Conservation (phyloP, 1,139 yeast genomes). For the Meyerozyma smithsonii region DNA sequence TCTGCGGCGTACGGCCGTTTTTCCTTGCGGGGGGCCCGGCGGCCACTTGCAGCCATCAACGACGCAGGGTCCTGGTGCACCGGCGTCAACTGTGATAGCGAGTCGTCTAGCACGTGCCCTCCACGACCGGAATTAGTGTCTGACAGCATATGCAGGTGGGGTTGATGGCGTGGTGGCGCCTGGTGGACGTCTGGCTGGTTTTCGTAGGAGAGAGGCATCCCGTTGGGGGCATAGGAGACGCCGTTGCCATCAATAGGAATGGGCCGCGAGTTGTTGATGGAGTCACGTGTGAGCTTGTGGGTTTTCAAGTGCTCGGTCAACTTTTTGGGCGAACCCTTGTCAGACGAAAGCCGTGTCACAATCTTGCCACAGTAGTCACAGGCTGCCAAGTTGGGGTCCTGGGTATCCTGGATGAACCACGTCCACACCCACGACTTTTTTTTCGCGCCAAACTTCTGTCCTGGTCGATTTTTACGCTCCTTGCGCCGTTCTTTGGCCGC, state of each 20-base stretch:
- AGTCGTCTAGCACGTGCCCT: neutral
- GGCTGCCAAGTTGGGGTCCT: constrained; percentile 46
- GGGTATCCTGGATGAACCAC: constrained; percentile 51
- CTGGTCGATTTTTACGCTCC: constrained; percentile 34
- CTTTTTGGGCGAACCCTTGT: constrained; percentile 58
- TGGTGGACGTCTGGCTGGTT: constrained; percentile 7
- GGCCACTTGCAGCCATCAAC: neutral
- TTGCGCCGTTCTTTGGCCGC: constrained; percentile 1
- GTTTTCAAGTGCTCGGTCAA: constrained; percentile 53
- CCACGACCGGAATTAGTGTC: neutral
- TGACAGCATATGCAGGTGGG: neutral
- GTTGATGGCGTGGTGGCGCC: constrained; percentile 1
- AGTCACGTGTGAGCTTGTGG: constrained; percentile 41
- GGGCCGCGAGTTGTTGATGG: constrained; percentile 31
- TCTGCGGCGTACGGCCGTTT: neutral
- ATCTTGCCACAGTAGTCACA: constrained; percentile 52
- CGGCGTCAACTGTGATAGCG: neutral
- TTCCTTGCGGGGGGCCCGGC: neutral
- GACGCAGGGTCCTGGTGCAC: constrained; percentile 1
- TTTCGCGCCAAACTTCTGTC: constrained; percentile 53
- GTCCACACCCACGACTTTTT: constrained; percentile 62
- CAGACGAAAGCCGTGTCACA: constrained; percentile 44
- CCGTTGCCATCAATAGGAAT: constrained; percentile 38
- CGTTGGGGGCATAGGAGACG: constrained; percentile 26
- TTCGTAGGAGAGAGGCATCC: constrained; percentile 20